Conservation (phyloP, 441 rosid genomes). For the Viola pubescens region DNA sequence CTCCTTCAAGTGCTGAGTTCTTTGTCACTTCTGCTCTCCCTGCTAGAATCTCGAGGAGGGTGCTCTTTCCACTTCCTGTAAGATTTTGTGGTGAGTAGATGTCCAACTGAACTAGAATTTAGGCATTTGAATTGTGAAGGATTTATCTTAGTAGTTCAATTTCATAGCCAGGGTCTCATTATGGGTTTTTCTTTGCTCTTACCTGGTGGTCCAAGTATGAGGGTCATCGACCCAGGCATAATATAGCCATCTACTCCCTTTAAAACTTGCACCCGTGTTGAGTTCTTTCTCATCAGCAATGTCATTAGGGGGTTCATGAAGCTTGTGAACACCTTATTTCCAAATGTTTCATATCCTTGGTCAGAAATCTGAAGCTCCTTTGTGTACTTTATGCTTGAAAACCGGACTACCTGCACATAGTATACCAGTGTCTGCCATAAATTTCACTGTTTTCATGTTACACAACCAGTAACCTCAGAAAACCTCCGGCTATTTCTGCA, state of each 20-base stretch:
- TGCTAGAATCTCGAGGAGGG: constrained; percentile 17
- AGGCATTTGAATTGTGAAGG: neutral
- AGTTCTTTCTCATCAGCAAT: constrained; percentile 13
- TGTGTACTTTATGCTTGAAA: constrained; percentile 18
- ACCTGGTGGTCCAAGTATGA: constrained; percentile 31
- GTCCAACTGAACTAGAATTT: neutral
- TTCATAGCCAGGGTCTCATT: too few relatives aligned
- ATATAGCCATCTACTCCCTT: constrained; percentile 27
- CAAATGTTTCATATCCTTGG: constrained; percentile 24
- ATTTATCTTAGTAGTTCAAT: neutral
- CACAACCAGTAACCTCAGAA: too few relatives aligned
- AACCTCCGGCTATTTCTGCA: too few relatives aligned
- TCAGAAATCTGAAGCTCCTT: constrained; percentile 13
- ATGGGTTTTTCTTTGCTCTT: neutral
- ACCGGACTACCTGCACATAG: constrained; percentile 23
- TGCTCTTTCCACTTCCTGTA: constrained; percentile 24
- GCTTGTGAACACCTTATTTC: constrained; percentile 22
- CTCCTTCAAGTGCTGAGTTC: constrained; percentile 18
- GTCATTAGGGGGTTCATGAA: constrained; percentile 21
- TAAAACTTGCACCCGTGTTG: constrained; percentile 19
- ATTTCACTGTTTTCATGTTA: neutral
- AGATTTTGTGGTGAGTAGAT: neutral
- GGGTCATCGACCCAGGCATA: constrained; percentile 29
- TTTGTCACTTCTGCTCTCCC: constrained; percentile 13
- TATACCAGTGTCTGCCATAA: neutral